A percentile compares a stretch with the other conserved stretches of the same genome.
Conservation (phyloP, 148 eudicot genomes). For the Persicaria tinctoria region DNA sequence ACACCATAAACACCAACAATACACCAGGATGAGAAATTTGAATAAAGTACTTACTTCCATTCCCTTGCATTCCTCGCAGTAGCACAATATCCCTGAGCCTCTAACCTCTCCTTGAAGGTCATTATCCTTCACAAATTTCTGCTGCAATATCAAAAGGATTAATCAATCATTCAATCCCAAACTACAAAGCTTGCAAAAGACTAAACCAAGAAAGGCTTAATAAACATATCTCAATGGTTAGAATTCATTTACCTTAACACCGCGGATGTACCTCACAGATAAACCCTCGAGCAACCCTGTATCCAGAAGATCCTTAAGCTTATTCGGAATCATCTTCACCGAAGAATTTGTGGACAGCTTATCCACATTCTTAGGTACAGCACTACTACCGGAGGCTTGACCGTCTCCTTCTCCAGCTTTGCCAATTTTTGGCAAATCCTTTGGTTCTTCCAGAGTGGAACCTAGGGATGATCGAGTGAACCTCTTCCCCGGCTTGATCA, state of each 20-base stretch:
- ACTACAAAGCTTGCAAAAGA: not conserved
- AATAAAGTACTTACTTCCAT: conserved; percentile 30
- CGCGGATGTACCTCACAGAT: conserved; percentile 48
- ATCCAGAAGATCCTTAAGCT: conserved; percentile 46
- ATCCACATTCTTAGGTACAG: not conserved
- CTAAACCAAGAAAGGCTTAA: not conserved
- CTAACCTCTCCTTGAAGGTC: conserved; percentile 52
- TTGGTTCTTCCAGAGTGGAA: conserved; percentile 4
- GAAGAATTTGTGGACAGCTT: conserved; percentile 18
- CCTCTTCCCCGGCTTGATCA: conserved; percentile 20
- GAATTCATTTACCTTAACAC: conserved; percentile 40
- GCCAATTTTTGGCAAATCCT: not conserved
- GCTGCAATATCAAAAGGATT: conserved; percentile 11
- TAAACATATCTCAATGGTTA: not conserved
- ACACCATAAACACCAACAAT: not conserved
- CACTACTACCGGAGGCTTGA: not conserved
- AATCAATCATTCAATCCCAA: not conserved
- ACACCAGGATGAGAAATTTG: not conserved
- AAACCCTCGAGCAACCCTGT: conserved; percentile 71
- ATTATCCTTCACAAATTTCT: conserved; percentile 18
- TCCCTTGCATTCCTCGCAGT: conserved; percentile 52
- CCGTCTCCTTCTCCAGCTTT: conserved; percentile 1
- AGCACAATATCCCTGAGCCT: conserved; percentile 61
- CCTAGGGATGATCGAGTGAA: conserved; percentile 24
- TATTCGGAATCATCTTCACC: conserved; percentile 28